These are phyloP conservation scores for Mucor racemosus DNA, from an alignment of 371 early-diverging fungal species.

Conservation along the genomic window DNA sequence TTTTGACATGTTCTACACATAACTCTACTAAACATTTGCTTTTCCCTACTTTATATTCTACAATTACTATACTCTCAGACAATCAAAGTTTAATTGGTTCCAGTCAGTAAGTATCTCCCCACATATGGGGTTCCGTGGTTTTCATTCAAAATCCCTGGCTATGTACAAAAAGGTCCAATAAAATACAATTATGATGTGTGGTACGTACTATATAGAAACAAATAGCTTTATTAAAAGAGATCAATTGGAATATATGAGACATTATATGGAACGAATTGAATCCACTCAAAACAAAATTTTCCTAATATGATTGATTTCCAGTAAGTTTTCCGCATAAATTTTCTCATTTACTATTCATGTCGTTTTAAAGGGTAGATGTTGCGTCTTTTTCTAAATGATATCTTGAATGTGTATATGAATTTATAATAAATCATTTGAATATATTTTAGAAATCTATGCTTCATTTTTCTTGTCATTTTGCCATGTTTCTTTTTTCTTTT, in stretches of 20 bases:
- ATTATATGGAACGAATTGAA: not conserved
- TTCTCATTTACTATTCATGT: not conserved
- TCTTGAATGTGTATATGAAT: not conserved
- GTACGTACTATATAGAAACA: too few relatives aligned
- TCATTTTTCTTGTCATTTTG: not conserved
- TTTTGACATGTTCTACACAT: too few relatives aligned
- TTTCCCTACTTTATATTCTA: not conserved
- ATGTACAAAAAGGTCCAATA: not conserved
- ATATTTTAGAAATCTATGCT: not conserved
- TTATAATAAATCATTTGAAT: not conserved
- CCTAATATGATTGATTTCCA: not conserved
- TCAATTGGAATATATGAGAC: not conserved
- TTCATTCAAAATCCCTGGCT: not conserved
- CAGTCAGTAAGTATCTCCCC: not conserved
- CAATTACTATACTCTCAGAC: not conserved
- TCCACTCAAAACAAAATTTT: not conserved
- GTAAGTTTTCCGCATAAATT: not conserved
- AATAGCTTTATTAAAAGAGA: too few relatives aligned
- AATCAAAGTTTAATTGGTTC: constrained; percentile 4
- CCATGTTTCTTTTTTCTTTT: not conserved
- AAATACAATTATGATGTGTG: not conserved
- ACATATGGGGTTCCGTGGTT: not conserved
- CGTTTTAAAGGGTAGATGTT: constrained; percentile 13
- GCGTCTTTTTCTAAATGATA: not conserved
- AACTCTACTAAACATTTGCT: not conserved